These are phyloP conservation scores for Cyberlindnera saturnus DNA, from an alignment of 805 yeast genomes.

Conservation along the genomic window DNA sequence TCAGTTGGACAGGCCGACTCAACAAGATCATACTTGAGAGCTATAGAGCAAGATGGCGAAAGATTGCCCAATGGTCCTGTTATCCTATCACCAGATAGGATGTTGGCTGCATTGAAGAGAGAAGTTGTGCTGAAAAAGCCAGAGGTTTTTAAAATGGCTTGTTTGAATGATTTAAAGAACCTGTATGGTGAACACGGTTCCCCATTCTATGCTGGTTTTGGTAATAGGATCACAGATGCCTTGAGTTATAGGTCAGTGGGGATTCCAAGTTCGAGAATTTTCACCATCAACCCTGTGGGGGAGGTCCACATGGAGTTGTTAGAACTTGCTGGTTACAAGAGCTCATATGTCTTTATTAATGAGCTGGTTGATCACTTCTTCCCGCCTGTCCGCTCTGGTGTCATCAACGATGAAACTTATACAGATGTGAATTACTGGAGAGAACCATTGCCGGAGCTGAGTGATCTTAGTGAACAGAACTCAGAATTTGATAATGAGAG, in stretches of 20 bases:
- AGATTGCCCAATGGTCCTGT: constrained; percentile 88
- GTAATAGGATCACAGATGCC: constrained; percentile 95
- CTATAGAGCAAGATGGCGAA: constrained; percentile 71
- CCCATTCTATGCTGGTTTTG: constrained; percentile 97
- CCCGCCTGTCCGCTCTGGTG: constrained; percentile 59
- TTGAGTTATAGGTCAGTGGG: constrained; percentile 89
- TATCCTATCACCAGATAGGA: constrained; percentile 89
- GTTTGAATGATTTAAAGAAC: constrained; percentile 77
- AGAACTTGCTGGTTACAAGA: constrained; percentile 87
- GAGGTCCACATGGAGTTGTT: constrained; percentile 96
- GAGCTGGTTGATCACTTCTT: constrained; percentile 96
- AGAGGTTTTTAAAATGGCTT: constrained; percentile 98
- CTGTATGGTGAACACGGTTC: constrained; percentile 57
- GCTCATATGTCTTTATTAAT: constrained; percentile 82
- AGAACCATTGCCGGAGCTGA: constrained; percentile 62
- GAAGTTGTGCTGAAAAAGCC: constrained; percentile 94
- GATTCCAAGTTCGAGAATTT: constrained; percentile 88
- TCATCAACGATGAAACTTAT: constrained; percentile 39
- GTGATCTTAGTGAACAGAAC: constrained; percentile 48
- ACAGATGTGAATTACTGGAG: constrained; percentile 93
- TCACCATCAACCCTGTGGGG: constrained; percentile 93
- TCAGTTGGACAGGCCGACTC: constrained; percentile 94
- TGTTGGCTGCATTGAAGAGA: constrained; percentile 88
- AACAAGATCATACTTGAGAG: constrained; percentile 75
- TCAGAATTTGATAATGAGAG: constrained; percentile 17